Percentiles rank a stretch among this genome's conserved stretches.
Conservation (phyloP, 352 stramenopile genomes). For the Pythium phragmitis region DNA sequence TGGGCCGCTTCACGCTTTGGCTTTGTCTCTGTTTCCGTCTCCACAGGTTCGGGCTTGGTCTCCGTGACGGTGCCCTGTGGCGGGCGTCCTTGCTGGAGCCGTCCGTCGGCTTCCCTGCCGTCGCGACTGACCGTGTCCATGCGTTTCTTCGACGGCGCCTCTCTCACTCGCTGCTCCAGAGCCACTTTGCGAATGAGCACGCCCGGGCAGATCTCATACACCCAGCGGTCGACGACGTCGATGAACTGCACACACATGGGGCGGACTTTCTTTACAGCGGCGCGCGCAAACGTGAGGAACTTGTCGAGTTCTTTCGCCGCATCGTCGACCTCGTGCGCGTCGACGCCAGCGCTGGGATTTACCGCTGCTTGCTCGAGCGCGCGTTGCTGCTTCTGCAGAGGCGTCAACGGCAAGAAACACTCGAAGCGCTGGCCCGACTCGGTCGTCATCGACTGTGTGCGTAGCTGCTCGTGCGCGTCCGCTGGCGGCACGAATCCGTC, state of each 20-base stretch:
- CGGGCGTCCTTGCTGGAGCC: background rate
- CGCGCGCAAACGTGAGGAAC: conserved; percentile 53
- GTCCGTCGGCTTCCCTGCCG: background rate
- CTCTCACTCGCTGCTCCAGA: conserved; percentile 13
- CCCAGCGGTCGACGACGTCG: conserved; percentile 43
- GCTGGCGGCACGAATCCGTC: conserved; percentile 33
- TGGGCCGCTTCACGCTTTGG: background rate
- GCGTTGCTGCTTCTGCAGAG: conserved; percentile 8
- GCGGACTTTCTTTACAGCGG: conserved; percentile 51
- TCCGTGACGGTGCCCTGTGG: too few species aligned
- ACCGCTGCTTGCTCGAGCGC: conserved; percentile 1
- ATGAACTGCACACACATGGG: conserved; percentile 68
- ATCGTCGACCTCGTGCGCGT: background rate
- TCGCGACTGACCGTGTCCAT: too few species aligned
- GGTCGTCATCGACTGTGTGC: conserved; percentile 61
- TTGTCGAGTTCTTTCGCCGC: conserved; percentile 7
- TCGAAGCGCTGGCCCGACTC: conserved; percentile 66
- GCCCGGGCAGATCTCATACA: conserved; percentile 69
- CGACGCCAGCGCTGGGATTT: background rate
- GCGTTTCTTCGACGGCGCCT: too few species aligned
- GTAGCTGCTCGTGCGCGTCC: conserved; percentile 21
- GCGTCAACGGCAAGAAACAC: conserved; percentile 61
- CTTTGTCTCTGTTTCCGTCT: background rate
- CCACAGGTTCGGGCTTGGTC: background rate
- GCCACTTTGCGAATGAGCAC: conserved; percentile 55